phyloP scores from a whole-genome alignment of 108 stramenopile genomes.

The Nitzschia sp. region DNA sequence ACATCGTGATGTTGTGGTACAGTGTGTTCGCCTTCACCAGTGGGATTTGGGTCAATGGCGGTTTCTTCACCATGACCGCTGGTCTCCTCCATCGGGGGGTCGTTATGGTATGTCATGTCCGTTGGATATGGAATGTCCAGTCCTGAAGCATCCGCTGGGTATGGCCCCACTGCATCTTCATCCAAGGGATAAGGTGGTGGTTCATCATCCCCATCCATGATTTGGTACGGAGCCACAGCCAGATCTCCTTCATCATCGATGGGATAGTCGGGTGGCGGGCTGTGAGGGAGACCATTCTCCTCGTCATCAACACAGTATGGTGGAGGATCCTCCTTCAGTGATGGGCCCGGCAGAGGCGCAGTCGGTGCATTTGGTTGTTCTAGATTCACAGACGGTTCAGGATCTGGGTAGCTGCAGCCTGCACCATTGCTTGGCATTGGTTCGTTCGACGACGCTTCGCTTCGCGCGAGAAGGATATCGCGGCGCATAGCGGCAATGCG shows the following conservation, averaged over 20 bases:
- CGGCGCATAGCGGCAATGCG: neutral
- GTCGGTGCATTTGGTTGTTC: neutral
- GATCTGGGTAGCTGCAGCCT: too few species aligned
- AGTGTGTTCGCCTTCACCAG: conserved; percentile 2
- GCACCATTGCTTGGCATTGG: too few species aligned
- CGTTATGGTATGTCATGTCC: neutral
- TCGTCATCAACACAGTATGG: conserved; percentile 26
- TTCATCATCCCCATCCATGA: neutral
- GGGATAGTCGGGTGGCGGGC: conserved; percentile 26
- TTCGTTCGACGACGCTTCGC: neutral
- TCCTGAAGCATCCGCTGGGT: conserved; percentile 8
- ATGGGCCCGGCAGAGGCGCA: neutral
- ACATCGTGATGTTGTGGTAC: too few species aligned
- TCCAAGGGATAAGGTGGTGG: conserved; percentile 10
- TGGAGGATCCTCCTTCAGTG: conserved; percentile 7
- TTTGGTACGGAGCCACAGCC: neutral
- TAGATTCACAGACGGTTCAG: too few species aligned
- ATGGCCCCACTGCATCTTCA: conserved; percentile 6
- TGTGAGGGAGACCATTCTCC: neutral
- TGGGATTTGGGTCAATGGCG: conserved; percentile 38
- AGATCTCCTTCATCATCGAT: conserved; percentile 3
- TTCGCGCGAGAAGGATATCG: neutral
- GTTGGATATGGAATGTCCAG: conserved; percentile 14
- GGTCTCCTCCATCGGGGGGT: conserved; percentile 16
- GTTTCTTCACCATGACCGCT: conserved; percentile 17